Evolutionary conservation across 306 rosid species (phyloP), one percentile per base, ranked within the genome.

Genomic region (Hippophae gyantsensis): DNA sequence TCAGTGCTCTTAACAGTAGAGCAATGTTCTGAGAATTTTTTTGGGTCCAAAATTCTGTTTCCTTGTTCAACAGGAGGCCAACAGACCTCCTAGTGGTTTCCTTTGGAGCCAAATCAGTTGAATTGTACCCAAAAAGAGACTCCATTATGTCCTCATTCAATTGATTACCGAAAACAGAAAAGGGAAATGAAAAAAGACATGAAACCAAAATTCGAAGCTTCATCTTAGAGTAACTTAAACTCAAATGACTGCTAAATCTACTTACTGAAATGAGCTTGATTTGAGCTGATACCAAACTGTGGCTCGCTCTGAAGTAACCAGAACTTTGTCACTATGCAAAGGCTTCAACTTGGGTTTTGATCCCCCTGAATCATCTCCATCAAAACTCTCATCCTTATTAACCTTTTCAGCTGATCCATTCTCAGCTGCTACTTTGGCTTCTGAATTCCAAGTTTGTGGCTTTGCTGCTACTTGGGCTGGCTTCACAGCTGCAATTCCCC

Each of bases 131-230:
- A 27, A 92, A 92, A 32, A 92, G 76, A 32, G 90, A 76, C 76
- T 92, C 99, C 96, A 92, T 92, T 96, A 92, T 92, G 76, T 88
- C 96, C 78, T 92, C 99, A 58, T 92, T 92, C 57, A 92, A 80
- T 72, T 96, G 88, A 65, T 50, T 64, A 52, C 64, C 13, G 60
- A 63, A 50, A 43, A 54, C 53, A 12, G 58, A 58, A 18, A 18
- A 18, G 23, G 65, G 67, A 5, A 10, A 32, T n/a, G 26, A 52
- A 26, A 50, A 47, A 7, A 3, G 1, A 10, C 10, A 7, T 9
- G 50, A 47, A 47, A 13, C 5, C 6, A 3, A 47, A 47, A 10
- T 47, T 47, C 13, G 50, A 10, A 32, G 23, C 38, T 32, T 2
- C 38, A 32, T 32, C 8, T 9, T 47, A 47, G 10, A 13, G 10